Evolutionary conservation across 768 basidiomycete genomes (phyloP).

Genomic region (Boletus bicolor): DNA sequence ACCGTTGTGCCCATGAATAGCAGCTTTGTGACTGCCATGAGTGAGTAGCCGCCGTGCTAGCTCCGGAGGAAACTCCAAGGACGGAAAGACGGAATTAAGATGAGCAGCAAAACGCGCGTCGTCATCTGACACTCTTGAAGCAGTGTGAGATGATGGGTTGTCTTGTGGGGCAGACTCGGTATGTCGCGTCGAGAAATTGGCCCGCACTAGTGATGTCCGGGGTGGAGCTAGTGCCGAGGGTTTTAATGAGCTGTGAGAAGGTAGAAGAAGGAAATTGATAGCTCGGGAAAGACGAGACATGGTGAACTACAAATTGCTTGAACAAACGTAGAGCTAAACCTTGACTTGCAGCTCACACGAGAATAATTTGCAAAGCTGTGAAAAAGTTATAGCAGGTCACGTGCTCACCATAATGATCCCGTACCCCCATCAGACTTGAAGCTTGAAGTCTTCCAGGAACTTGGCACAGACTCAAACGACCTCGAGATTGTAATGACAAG

Average conservation of each 20-base stretch:
- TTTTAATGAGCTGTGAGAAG: slow-evolving; percentile 12
- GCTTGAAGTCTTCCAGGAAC: too few relatives aligned
- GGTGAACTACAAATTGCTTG: background rate
- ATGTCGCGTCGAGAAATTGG: slow-evolving; percentile 17
- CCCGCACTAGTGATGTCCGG: slow-evolving; percentile 11
- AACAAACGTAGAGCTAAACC: background rate
- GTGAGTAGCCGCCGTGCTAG: slow-evolving; percentile 73
- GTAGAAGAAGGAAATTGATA: slow-evolving; percentile 8
- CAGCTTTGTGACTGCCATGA: slow-evolving; percentile 69
- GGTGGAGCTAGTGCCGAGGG: slow-evolving; percentile 9
- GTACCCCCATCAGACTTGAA: background rate
- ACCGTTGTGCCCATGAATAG: slow-evolving; percentile 66
- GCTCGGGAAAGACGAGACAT: slow-evolving; percentile 25
- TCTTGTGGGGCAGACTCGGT: background rate
- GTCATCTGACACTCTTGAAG: slow-evolving; percentile 5
- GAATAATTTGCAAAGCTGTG: background rate
- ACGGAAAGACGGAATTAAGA: slow-evolving; percentile 58
- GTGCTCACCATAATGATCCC: slow-evolving; percentile 1
- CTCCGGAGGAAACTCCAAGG: slow-evolving; percentile 67
- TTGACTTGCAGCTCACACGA: slow-evolving; percentile 13
- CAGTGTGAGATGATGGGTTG: background rate
- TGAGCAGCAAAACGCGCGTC: slow-evolving; percentile 45
- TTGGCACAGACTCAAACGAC: background rate
- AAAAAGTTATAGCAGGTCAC: slow-evolving; percentile 20
- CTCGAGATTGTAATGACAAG: background rate